phyloP scores from a whole-genome alignment of 164 flowering plant species.

The Akebia trifoliata region DNA sequence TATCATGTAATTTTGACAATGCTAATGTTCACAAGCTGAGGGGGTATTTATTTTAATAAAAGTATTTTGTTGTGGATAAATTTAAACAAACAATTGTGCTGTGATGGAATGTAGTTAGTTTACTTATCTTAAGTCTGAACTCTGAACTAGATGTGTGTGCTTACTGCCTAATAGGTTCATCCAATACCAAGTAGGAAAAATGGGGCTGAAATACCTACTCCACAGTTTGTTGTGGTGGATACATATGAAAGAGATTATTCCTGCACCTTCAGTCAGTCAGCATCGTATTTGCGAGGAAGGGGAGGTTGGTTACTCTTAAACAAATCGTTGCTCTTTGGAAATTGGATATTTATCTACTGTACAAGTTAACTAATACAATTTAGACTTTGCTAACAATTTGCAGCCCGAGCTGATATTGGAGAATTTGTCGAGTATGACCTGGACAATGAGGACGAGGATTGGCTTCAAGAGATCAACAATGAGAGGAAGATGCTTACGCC shows the following conservation, averaged over 20 bases:
- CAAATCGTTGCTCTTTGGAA: background rate
- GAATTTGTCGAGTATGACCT: slow-evolving; percentile 97
- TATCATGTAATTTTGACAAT: no score
- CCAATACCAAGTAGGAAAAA: slow-evolving; percentile 57
- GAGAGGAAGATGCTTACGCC: slow-evolving; percentile 57
- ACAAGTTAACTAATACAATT: no score
- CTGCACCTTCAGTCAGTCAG: slow-evolving; percentile 69
- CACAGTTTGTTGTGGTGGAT: slow-evolving; percentile 84
- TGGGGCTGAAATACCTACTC: slow-evolving; percentile 87
- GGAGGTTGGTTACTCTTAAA: slow-evolving; percentile 64
- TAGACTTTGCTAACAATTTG: slow-evolving; percentile 13
- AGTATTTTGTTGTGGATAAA: no score
- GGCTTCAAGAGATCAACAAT: slow-evolving; percentile 73
- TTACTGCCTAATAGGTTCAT: slow-evolving; percentile 52
- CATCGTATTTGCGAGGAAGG: slow-evolving; percentile 83
- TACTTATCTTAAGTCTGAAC: no score
- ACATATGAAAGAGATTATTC: slow-evolving; percentile 95
- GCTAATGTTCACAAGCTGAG: no score
- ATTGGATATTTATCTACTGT: no score
- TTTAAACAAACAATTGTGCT: no score
- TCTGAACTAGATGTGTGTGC: no score
- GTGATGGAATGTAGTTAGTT: no score
- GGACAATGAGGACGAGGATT: slow-evolving; percentile 97
- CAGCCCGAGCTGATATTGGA: slow-evolving; percentile 93
- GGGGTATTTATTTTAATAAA: no score